phyloP scores from a whole-genome alignment of 106 monocot genomes.

The Allium fistulosum region DNA sequence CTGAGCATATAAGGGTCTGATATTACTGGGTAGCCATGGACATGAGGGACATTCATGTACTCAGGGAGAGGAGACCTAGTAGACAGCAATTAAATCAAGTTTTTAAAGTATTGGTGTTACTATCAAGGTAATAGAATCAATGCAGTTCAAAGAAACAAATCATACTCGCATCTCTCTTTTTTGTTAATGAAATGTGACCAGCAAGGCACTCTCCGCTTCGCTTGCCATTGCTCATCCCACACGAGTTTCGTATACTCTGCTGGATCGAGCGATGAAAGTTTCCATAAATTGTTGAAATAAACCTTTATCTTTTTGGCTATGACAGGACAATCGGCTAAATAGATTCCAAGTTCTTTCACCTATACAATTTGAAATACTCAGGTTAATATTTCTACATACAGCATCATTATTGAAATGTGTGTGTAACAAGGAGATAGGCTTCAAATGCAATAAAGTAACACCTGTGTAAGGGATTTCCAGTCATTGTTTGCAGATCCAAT shows the following conservation, averaged over 20 bases:
- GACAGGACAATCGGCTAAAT: constrained; percentile 55
- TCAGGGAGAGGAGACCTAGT: too few relatives aligned
- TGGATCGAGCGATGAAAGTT: constrained; percentile 64
- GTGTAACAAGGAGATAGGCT: too few relatives aligned
- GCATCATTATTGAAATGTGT: too few relatives aligned
- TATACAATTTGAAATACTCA: constrained; percentile 13
- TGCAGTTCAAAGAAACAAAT: too few relatives aligned
- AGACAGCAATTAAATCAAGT: too few relatives aligned
- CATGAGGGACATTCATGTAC: too few relatives aligned
- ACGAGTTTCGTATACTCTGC: constrained; percentile 46
- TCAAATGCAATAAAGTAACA: constrained; percentile 3
- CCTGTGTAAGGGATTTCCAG: constrained; percentile 99
- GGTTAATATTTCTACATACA: too few relatives aligned
- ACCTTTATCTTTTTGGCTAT: constrained; percentile 56
- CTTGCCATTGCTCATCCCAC: constrained; percentile 79
- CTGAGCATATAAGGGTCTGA: constrained; percentile 57
- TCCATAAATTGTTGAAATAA: constrained; percentile 80
- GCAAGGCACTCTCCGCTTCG: constrained; percentile 73
- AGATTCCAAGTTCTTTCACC: constrained; percentile 94
- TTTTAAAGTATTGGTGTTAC: too few relatives aligned
- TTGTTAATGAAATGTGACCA: constrained; percentile 85
- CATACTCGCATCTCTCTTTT: constrained; percentile 80
- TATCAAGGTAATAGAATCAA: too few relatives aligned
- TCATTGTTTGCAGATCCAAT: constrained; percentile 97
- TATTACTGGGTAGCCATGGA: constrained; percentile 40